Evolutionary conservation across 2,329 filamentous ascomycete genomes (phyloP).

Genomic region (Chaetomium olivaceum): DNA sequence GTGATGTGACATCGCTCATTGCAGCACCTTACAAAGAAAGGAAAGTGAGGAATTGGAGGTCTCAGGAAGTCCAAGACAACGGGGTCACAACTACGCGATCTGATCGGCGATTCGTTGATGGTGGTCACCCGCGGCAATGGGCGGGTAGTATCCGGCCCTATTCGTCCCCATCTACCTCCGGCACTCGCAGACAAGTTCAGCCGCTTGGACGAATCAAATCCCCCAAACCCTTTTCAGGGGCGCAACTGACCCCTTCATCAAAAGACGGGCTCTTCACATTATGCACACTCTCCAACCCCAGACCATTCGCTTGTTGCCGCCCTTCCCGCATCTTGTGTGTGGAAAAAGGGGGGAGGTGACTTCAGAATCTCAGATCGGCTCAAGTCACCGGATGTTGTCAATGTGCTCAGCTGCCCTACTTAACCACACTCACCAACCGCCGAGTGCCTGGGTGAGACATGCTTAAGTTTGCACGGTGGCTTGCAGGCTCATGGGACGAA

Average conservation of each 20-base stretch:
- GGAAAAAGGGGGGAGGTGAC: neutral
- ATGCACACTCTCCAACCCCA: constrained; percentile 14
- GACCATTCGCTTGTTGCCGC: constrained; percentile 22
- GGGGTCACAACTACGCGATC: constrained; percentile 1
- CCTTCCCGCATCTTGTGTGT: constrained; percentile 15
- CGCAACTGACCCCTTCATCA: constrained; percentile 28
- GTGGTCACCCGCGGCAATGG: constrained; percentile 19
- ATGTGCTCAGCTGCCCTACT: neutral
- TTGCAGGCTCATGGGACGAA: neutral
- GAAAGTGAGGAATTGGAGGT: neutral
- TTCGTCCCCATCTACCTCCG: constrained; percentile 21
- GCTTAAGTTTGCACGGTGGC: constrained; percentile 8
- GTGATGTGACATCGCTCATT: constrained; percentile 10
- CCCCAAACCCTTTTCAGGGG: constrained; percentile 5
- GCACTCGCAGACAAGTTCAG: constrained; percentile 12
- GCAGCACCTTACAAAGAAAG: neutral
- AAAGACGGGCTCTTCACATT: constrained; percentile 11
- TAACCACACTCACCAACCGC: neutral
- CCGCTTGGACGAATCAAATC: constrained; percentile 29
- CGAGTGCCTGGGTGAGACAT: constrained; percentile 8
- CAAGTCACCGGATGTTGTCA: constrained; percentile 5
- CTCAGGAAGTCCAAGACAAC: neutral
- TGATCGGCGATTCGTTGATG: constrained; percentile 5
- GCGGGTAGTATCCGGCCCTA: constrained; percentile 32
- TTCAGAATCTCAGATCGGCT: neutral